phyloP scores from a whole-genome alignment of 78 protist genomes.

The Tieghemostelium lacteum region DNA sequence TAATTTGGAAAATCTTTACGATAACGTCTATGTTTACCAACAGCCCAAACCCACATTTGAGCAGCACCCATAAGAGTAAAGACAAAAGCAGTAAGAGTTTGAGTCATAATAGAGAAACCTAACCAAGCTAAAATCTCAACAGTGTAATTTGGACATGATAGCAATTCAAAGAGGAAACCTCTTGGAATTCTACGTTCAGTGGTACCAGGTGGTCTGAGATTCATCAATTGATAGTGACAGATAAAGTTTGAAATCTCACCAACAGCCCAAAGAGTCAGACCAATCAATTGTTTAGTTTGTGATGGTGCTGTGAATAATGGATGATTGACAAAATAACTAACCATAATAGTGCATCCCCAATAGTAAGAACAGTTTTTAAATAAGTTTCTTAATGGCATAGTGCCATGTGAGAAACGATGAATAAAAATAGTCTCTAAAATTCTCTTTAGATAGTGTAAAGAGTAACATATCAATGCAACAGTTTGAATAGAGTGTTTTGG shows the following conservation, averaged over 20 bases:
- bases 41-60: slow-evolving; percentile 93
- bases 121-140: slow-evolving; percentile 88
- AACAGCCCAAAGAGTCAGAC: slow-evolving; percentile 15
- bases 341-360: slow-evolving; percentile 85
- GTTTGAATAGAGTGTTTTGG: background rate
- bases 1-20: slow-evolving; percentile 74
- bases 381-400: slow-evolving; percentile 90
- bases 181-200: slow-evolving; percentile 81
- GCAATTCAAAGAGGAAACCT: slow-evolving; percentile 77
- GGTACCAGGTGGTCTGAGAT: slow-evolving; percentile 85
- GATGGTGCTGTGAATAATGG: slow-evolving; percentile 78
- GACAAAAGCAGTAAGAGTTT: slow-evolving; percentile 56
- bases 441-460: slow-evolving; percentile 87
- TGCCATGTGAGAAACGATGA: slow-evolving; percentile 86
- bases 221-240: slow-evolving; percentile 82
- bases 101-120: slow-evolving; percentile 84
- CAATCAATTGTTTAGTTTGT: slow-evolving; percentile 3
- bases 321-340: slow-evolving; percentile 82
- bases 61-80: slow-evolving; percentile 86
- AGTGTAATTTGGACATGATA: slow-evolving; percentile 93
- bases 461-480: slow-evolving; percentile 76
- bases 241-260: slow-evolving; percentile 62
- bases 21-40: slow-evolving; percentile 83
- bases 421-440: slow-evolving; percentile 89
- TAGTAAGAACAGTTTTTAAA: slow-evolving; percentile 90